Base-by-base conservation (phyloP, 352 stramenopile genomes). In the Achlya hypogyna region DNA sequence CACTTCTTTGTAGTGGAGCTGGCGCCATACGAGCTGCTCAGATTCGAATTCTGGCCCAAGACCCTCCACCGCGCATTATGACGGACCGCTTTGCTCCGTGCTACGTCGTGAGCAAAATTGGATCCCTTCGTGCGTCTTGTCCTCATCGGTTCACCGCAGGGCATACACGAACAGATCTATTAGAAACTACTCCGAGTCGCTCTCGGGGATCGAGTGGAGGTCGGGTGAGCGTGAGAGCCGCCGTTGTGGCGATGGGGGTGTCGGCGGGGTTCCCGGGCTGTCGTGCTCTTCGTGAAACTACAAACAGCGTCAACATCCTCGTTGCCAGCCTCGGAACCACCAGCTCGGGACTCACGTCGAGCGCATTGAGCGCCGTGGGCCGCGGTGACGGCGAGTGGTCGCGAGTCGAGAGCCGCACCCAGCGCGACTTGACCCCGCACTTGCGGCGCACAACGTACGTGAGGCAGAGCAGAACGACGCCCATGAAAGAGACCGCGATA, bases 141-240 rank as follows among this genome's bases (percentile, higher is more conserved):
- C n/a, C n/a, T 54, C 49, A 14, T 20, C 49, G 8, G 31, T 56
- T 12, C 49, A 56, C 49, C 14, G 31, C 25, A 56, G 31, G n/a
- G 12, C 16, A 56, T 12, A 56, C 18, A 20, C 25, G 18, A 10
- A 2, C 25, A 1, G 6, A 22, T 56, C 31, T 35, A 56, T 20
- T 56, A 38, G 14, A 3, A 56, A 56, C 49, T 56, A 56, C 49
- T 56, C 49, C 49, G 49, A 40, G 29, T 64, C 56, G 31, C n/a
- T 40, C 25, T 64, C 56, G 52, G 29, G 56, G 25, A 66, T 66
- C 47, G 34, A 58, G 23, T 66, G 59, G 12, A 66, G 59, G 14
- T 66, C 59, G 3, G 59, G 59, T 10, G 59, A 66, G 28, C 59
- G 59, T 3, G 60, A 58, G 5, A 58, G 29, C 29, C 31, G 51